A percentile compares a stretch with the other conserved stretches of the same genome.
Conservation (phyloP, 208 protist genomes). For the Trypanosoma rangeli region DNA sequence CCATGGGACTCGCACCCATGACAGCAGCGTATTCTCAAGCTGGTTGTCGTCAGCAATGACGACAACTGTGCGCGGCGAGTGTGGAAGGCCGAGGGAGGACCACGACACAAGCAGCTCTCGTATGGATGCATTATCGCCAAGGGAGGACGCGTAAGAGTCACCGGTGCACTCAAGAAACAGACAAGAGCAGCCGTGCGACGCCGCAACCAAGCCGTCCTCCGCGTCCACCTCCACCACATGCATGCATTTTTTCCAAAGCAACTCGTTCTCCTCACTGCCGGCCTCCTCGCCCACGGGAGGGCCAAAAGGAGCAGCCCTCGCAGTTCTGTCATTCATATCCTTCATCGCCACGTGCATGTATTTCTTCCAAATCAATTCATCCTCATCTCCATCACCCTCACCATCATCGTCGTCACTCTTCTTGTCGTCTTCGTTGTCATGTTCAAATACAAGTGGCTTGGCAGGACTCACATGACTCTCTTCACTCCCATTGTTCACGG, state of each 20-base stretch:
- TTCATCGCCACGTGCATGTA: background rate
- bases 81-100: conserved; percentile 24
- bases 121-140: conserved; percentile 16
- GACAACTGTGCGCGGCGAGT: conserved; percentile 24
- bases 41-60: conserved; percentile 35
- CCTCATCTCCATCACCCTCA: conserved; percentile 1
- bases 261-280: conserved; percentile 8
- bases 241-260: conserved; percentile 4
- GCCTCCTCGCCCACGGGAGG: background rate
- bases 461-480: background rate
- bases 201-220: background rate
- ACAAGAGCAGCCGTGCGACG: conserved; percentile 23
- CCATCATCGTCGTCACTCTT: background rate
- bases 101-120: conserved; percentile 35
- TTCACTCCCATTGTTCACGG: background rate
- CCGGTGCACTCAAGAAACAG: conserved; percentile 38
- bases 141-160: conserved; percentile 4
- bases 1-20: conserved; percentile 59
- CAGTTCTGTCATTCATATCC: background rate
- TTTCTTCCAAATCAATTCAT: conserved; percentile 17
- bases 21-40: conserved; percentile 40
- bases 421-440: background rate
- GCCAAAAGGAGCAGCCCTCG: background rate
- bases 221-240: background rate
- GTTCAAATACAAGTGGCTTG: background rate